Evolutionary conservation across 1,284 basidiomycete species (phyloP).

Genomic region (Cryptococcus sp.): DNA sequence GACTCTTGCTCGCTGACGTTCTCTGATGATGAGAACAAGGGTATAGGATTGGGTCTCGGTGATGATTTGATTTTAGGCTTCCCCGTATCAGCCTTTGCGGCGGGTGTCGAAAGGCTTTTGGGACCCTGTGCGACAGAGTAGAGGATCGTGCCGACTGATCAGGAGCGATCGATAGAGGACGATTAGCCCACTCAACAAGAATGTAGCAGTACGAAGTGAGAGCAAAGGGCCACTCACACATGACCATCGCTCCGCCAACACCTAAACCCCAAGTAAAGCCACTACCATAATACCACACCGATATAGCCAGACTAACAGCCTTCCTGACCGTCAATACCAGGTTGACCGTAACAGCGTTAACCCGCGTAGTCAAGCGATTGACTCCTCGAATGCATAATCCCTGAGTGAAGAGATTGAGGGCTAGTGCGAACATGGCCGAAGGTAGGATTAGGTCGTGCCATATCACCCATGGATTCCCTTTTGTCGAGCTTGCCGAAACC

Average conservation of each 20-base stretch:
- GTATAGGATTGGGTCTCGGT: neutral
- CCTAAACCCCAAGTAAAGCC: conserved; percentile 43
- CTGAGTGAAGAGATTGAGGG: conserved; percentile 80
- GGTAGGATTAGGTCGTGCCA: conserved; percentile 58
- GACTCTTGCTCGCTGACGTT: neutral
- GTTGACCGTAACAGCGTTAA: conserved; percentile 80
- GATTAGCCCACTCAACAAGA: neutral
- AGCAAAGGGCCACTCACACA: conserved; percentile 30
- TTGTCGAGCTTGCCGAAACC: neutral
- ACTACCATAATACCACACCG: conserved; percentile 50
- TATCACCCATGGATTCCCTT: conserved; percentile 4
- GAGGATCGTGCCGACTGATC: conserved; percentile 30
- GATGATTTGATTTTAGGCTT: neutral
- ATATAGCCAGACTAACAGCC: conserved; percentile 75
- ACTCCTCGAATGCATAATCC: conserved; percentile 88
- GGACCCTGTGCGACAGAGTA: conserved; percentile 27
- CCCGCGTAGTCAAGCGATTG: conserved; percentile 72
- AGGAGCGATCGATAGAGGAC: neutral
- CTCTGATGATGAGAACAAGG: no score
- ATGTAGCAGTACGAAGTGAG: neutral
- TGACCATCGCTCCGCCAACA: conserved; percentile 48
- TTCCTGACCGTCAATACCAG: conserved; percentile 87
- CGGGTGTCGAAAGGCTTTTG: neutral
- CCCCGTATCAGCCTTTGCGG: neutral
- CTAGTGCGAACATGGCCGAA: conserved; percentile 65